Evolutionary conservation across 257 asterid species (phyloP), one percentile per base, ranked within the genome.

Genomic region (Solanum lycopersicoides): DNA sequence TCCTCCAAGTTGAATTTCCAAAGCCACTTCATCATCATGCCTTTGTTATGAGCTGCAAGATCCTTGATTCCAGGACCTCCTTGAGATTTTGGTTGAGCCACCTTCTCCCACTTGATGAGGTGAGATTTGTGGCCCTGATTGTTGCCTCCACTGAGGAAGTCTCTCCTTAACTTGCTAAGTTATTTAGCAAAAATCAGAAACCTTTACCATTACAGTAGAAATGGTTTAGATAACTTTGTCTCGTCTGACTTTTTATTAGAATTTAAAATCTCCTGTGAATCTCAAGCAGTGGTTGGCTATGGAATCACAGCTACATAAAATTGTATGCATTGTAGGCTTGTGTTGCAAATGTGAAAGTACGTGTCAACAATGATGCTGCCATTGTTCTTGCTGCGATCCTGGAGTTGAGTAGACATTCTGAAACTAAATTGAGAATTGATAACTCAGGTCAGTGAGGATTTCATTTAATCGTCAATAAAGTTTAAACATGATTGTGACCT

Each of bases 361-460:
- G 89, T 89, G 86, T 90, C 76, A 90, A 91, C 80, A 85, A 91
- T 72, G 96, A 94, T 87, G 98, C 95, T 90, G 93, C 91, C 84
- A 88, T 94, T 85, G 97, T 97, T 87, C 92, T 97, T 88, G 87
- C 92, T 84, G 99, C 99, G 86, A 85, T 91, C 68, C 90, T 95
- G 87, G 94, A 91, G 86, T 87, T 95, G 89, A 91, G 90, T 90
- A 90, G 91, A 91, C 88, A 83, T 66, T 87, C 95, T 41, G 95
- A 92, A 86, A 76, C 88, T 87, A 86, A 72, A 88, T 87, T 86
- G 85, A 93, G 92, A 88, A 90, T 90, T 77, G 94, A 91, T 68
- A 90, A 90, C 82, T 89, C 98, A 90, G 95, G 99, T 97, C 92
- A 87, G 41, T 47, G 73, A 44, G 21, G 86, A 83, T 65, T 66